These are phyloP conservation scores for Caulochytrium protostelioides DNA, from an alignment of 371 early-diverging fungal species.

Conservation along the genomic window DNA sequence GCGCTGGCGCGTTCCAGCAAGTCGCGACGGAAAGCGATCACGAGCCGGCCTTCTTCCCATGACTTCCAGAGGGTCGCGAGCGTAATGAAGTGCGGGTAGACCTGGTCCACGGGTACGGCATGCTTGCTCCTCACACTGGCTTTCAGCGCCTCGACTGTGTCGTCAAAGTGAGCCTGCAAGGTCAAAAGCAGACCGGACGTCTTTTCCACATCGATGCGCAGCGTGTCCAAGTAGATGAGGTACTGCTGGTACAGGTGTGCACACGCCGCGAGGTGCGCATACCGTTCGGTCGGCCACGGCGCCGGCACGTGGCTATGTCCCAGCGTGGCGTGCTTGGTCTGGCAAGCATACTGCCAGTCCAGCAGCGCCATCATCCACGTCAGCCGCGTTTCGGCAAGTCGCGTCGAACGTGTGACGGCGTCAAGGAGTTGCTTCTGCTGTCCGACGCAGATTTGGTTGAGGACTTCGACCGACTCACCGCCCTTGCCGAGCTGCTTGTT, in stretches of 20 bases:
- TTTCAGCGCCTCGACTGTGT: slow-evolving; percentile 13
- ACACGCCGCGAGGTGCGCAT: background rate
- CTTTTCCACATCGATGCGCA: slow-evolving; percentile 1
- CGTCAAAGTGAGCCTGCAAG: slow-evolving; percentile 12
- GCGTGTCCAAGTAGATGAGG: slow-evolving; percentile 27
- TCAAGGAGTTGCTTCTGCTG: background rate
- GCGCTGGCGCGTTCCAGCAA: no score
- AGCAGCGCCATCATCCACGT: no score
- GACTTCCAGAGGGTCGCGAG: slow-evolving; percentile 20
- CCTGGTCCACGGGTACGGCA: slow-evolving; percentile 34
- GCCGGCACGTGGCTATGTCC: no score
- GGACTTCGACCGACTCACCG: slow-evolving; percentile 22
- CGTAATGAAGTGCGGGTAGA: slow-evolving; percentile 30
- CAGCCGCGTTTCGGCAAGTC: no score
- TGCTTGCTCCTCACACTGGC: slow-evolving; percentile 25
- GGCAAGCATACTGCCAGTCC: no score
- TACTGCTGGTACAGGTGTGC: slow-evolving; percentile 13
- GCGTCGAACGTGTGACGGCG: no score
- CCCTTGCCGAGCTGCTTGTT: slow-evolving; percentile 31
- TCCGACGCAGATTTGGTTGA: no score
- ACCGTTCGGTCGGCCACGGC: no score
- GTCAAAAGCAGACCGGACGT: slow-evolving; percentile 6
- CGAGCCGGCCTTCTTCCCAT: slow-evolving; percentile 25
- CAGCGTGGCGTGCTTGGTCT: no score
- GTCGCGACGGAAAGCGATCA: slow-evolving; percentile 22